Percentiles rank a stretch among this genome's conserved stretches.
These are phyloP conservation scores for Obba rivulosa DNA, from an alignment of 768 basidiomycete genomes.

Conservation along the genomic window DNA sequence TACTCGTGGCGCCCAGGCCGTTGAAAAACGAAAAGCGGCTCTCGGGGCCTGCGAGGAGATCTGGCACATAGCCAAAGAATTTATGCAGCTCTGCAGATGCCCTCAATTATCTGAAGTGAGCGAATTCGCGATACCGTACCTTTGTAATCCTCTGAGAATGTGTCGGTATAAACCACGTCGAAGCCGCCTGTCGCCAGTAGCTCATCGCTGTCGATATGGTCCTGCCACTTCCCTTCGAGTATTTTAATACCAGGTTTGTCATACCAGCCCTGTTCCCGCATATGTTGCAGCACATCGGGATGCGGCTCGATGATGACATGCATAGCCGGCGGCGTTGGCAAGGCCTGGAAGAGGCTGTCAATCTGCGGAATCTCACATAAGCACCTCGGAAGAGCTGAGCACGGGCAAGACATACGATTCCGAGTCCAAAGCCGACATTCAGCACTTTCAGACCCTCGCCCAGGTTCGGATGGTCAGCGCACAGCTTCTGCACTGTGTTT, in stretches of 20 bases:
- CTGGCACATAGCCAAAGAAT: conserved; percentile 79
- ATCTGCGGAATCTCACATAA: conserved; percentile 45
- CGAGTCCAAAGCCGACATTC: conserved; percentile 93
- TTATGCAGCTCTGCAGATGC: conserved; percentile 56
- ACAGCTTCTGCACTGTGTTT: conserved; percentile 67
- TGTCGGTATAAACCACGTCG: conserved; percentile 88
- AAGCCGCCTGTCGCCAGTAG: conserved; percentile 69
- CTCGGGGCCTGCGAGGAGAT: conserved; percentile 66
- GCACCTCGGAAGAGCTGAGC: background rate
- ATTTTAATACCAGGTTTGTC: conserved; percentile 71
- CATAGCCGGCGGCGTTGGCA: conserved; percentile 50
- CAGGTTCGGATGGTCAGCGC: conserved; percentile 42
- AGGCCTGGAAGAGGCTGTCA: conserved; percentile 71
- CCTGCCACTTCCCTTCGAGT: conserved; percentile 93
- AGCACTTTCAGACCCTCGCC: conserved; percentile 55
- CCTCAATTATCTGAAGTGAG: background rate
- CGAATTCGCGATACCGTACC: conserved; percentile 29
- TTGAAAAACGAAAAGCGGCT: conserved; percentile 96
- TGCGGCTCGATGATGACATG: conserved; percentile 96
- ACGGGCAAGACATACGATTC: conserved; percentile 57
- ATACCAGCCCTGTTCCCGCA: conserved; percentile 75
- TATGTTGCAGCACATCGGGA: conserved; percentile 81
- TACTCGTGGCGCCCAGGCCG: conserved; percentile 92
- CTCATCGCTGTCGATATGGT: conserved; percentile 57
- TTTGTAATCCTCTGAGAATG: conserved; percentile 83